Base-by-base conservation (phyloP, 1,139 yeast genomes). In the Blastobotrys arbuscula region DNA sequence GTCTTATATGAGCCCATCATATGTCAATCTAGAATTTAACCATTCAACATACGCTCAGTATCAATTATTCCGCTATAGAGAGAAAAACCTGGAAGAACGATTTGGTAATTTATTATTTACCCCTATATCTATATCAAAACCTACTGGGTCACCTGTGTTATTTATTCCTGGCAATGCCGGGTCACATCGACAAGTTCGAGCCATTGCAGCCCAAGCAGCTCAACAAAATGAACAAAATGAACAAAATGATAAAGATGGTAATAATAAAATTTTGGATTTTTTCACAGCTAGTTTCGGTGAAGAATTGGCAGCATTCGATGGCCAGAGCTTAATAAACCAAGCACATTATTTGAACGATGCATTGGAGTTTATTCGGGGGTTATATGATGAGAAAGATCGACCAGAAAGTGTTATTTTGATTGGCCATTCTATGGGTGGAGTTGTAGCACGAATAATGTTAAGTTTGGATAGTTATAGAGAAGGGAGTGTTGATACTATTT, bases 141-240 rank as follows among this genome's bases (percentile, higher is more conserved):
- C 71, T 3, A 75, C 75, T 45, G 98, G 97, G 0, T 76, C 84
- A 1, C 99, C 99, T 0, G 88, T 87, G 0, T 68, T 94, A 15
- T 94, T 94, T 63, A 85, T 94, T 37, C 98, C 98, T 0, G 99
- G 99, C 0, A 94, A 94, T 63, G 98, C 98, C 1, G 98, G 99
- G 1, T 84, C 95, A 55, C 89, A 80, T 65, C 78, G 81, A 56
- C 99, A 94, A 66, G 95, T 80, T 10, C 73, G 98, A 49, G 86
- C 97, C 1, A 78, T 94, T 15, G 98, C 97, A 0, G 82, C 97
- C 1, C 51, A 62, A 56, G 59, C 62, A 47, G 60, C 89, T 84
- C 1, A 68, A 64, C 71, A 55, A 90, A n/a, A 18, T 7, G 35
- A 34, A 31, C 34, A n/a, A 13, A 21, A 16, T 23, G 35, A 13